These are phyloP conservation scores for Apiospora saccharicola DNA, from an alignment of 2,329 filamentous ascomycete species.

Conservation along the genomic window DNA sequence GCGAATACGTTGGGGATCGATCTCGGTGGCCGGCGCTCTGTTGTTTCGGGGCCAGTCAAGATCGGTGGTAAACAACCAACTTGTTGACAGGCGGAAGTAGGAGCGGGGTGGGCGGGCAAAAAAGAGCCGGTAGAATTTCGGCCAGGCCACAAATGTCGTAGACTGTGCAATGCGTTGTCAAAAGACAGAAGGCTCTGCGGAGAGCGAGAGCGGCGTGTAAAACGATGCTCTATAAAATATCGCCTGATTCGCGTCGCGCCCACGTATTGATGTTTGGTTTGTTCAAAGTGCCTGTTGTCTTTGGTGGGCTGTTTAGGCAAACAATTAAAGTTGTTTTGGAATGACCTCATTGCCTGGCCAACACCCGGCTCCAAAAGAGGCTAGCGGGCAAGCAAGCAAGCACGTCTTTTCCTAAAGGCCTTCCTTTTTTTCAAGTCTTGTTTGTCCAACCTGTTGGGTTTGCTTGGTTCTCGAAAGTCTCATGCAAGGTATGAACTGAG, in stretches of 20 bases:
- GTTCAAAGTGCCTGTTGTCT: background rate
- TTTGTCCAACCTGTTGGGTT: too few species aligned
- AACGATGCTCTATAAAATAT: too few species aligned
- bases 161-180: background rate
- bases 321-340: slow-evolving; percentile 12
- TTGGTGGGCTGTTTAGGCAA: background rate
- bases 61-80: background rate
- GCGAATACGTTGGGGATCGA: slow-evolving; percentile 43
- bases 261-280: background rate
- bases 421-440: too few species aligned
- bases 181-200: too few species aligned
- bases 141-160: background rate
- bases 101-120: background rate
- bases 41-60: background rate
- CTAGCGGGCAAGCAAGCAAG: background rate
- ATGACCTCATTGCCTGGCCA: slow-evolving; percentile 18
- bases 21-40: slow-evolving; percentile 43
- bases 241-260: slow-evolving; percentile 1
- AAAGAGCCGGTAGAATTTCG: background rate
- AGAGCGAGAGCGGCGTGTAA: background rate
- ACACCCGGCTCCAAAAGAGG: background rate
- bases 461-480: too few species aligned
- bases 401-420: too few species aligned
- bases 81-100: background rate
- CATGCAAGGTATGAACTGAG: too few species aligned